These are phyloP conservation scores for Populus tremula DNA, from an alignment of 345 rosid genomes.

Conservation along the genomic window DNA sequence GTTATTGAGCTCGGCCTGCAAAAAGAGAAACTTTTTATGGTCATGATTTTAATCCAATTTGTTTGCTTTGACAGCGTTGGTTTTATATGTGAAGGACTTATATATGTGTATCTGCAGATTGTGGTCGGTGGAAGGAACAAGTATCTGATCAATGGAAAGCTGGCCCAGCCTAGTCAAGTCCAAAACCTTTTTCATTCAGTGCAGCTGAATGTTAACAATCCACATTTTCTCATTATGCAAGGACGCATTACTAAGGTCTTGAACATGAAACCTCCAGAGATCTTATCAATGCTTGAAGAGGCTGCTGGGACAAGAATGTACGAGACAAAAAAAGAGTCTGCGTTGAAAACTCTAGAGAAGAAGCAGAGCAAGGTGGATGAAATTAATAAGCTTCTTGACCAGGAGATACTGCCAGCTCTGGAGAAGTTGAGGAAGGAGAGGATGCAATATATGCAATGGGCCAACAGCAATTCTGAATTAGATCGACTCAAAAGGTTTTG, in stretches of 20 bases:
- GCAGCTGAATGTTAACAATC: conserved; percentile 95
- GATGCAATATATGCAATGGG: conserved; percentile 95
- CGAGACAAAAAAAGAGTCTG: conserved; percentile 89
- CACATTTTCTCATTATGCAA: conserved; percentile 99
- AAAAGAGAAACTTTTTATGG: neutral
- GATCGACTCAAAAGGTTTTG: conserved; percentile 74
- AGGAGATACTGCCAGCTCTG: conserved; percentile 85
- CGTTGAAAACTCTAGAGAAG: conserved; percentile 86
- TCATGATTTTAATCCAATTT: neutral
- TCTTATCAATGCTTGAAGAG: conserved; percentile 96
- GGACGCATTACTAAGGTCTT: conserved; percentile 96
- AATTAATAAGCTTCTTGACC: conserved; percentile 86
- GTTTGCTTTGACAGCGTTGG: neutral
- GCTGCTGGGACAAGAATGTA: conserved; percentile 99
- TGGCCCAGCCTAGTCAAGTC: conserved; percentile 78
- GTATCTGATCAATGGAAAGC: conserved; percentile 70
- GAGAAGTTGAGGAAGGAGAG: conserved; percentile 91
- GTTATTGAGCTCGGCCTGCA: neutral
- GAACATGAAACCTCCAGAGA: conserved; percentile 98
- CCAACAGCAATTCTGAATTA: conserved; percentile 75
- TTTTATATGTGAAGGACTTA: neutral
- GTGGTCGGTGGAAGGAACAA: conserved; percentile 89
- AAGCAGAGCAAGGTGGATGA: conserved; percentile 96
- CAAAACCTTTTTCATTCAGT: conserved; percentile 97
- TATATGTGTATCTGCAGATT: conserved; percentile 47